A percentile compares a stretch with the other conserved stretches of the same genome.
phyloP scores from a whole-genome alignment of 2,329 filamentous ascomycete species.

The Colletotrichum lindemuthianum region DNA sequence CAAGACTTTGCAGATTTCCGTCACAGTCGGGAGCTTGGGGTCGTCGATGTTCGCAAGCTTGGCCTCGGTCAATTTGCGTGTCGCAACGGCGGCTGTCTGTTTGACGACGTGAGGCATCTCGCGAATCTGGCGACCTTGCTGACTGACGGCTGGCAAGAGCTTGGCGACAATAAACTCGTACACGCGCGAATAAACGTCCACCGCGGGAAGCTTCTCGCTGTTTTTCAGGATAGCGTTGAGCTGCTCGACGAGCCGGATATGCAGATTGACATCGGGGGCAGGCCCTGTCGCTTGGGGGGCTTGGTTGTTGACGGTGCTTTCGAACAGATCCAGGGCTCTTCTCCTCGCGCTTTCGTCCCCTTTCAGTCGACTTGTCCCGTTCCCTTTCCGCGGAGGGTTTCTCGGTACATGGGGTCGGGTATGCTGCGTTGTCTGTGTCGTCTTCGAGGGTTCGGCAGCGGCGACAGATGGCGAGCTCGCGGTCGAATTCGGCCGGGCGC shows the following conservation, averaged over 20 bases:
- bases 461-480: slow-evolving; percentile 19
- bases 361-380: not conserved
- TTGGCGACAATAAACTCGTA: slow-evolving; percentile 15
- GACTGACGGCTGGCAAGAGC: not conserved
- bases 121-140: not conserved
- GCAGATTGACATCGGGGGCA: slow-evolving; percentile 3
- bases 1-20: slow-evolving; percentile 28
- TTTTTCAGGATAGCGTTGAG: slow-evolving; percentile 19
- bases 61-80: slow-evolving; percentile 9
- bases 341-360: not conserved
- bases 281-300: not conserved
- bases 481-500: slow-evolving; percentile 30
- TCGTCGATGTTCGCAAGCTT: slow-evolving; percentile 11
- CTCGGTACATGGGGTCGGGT: not conserved
- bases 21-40: slow-evolving; percentile 13
- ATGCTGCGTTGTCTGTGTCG: slow-evolving; percentile 1
- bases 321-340: slow-evolving; percentile 35
- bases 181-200: not conserved
- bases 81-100: not conserved
- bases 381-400: not conserved
- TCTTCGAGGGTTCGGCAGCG: slow-evolving; percentile 10
- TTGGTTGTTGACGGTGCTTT: slow-evolving; percentile 30
- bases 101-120: slow-evolving; percentile 3
- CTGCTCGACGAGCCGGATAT: slow-evolving; percentile 13
- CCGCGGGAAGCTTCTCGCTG: not conserved